phyloP scores from a whole-genome alignment of 306 rosid genomes.

The Citrullus mucosospermus region DNA sequence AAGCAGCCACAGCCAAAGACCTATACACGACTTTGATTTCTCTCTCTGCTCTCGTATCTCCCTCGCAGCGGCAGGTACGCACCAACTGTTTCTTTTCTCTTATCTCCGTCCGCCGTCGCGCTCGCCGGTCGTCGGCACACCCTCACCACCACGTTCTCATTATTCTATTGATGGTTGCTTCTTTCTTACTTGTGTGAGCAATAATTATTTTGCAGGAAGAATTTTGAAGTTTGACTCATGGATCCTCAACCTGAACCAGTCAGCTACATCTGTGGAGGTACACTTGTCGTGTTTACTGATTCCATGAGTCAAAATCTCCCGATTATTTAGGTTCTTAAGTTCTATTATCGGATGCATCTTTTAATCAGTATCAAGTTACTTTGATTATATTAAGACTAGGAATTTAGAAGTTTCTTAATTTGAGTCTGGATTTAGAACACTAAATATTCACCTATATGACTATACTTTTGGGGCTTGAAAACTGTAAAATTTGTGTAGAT shows the following conservation, averaged over 20 bases:
- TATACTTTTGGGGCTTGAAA: neutral
- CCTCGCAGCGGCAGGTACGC: neutral
- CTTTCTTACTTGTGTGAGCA: neutral
- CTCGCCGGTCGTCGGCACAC: neutral
- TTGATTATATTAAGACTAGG: neutral
- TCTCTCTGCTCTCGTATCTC: neutral
- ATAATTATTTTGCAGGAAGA: neutral
- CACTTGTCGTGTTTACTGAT: neutral
- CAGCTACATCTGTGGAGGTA: conserved; percentile 61
- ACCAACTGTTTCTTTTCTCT: neutral
- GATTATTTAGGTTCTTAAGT: neutral
- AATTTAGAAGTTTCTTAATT: neutral
- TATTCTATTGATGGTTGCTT: neutral
- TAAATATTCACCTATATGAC: neutral
- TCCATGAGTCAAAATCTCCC: neutral
- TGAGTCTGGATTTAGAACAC: neutral
- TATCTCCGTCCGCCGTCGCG: neutral
- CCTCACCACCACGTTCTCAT: neutral
- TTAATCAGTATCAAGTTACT: neutral
- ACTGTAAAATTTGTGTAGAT: conserved; percentile 26
- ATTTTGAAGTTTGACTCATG: conserved; percentile 11
- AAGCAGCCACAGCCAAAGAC: too few species aligned
- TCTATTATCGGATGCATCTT: neutral
- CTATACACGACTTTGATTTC: too few species aligned
- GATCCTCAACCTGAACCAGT: conserved; percentile 71